Base-by-base conservation (phyloP, 345 rosid species). In the Ailanthus altissimus region DNA sequence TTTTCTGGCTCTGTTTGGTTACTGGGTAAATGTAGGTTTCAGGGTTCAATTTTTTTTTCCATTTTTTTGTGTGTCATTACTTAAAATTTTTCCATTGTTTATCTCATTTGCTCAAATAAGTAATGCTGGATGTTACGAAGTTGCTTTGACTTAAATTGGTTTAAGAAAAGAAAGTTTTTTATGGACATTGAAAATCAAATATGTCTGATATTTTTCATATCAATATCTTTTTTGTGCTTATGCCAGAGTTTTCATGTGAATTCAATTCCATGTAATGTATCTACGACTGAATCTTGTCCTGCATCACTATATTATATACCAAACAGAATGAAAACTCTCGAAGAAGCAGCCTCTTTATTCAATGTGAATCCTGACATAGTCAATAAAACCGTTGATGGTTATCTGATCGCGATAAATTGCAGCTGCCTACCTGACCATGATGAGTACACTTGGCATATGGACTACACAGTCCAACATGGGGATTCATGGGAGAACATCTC, bases 301-400 rank as follows among this genome's bases (percentile, higher is more conserved):
- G 83, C 85, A n/a, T 73, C 76, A n/a, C 45, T 81, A 6, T 84
- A 81, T 59, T 79, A 79, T 49, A 72, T 63, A 38, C 50, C 75
- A 21, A 67, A 71, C n/a, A 57, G 79, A 58, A 21, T 15, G 8
- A 79, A 10, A 65, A 66, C 57, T 53, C 77, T 79, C 9, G 45
- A 74, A 46, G 81, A 82, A 75, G 63, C 79, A 51, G 79, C 81
- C 36, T 75, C 83, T 71, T 73, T 82, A 0, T 82, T 79, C 76
- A 40, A 58, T 72, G 84, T 79, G 36, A 77, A 61, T 13, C 18
- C 68, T 67, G 20, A 42, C 62, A 25, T 23, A 6, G 74, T 77
- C 36, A 74, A 77, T 20, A 75, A 73, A 72, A 82, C 76, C 12
- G 13, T n/a, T 56, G 75, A 74, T 32, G 87, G 85, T 77, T 82